A percentile compares a stretch with the other conserved stretches of the same genome.
Conservation (phyloP, 306 rosid species). For the Glycyrrhiza uralensis region DNA sequence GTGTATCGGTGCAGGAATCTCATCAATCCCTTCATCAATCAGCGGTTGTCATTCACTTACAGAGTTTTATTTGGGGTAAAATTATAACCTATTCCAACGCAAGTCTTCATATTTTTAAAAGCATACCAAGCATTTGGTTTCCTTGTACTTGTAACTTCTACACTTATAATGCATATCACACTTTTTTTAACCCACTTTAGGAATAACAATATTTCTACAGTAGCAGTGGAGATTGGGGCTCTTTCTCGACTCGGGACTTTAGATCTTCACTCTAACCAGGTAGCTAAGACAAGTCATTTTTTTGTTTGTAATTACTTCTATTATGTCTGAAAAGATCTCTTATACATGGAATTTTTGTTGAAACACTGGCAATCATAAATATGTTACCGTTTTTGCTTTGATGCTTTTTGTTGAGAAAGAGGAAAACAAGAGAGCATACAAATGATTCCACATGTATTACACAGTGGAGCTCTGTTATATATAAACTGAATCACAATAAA, state of each 20-base stretch:
- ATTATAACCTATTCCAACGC: conserved; percentile 38
- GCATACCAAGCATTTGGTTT: conserved; percentile 20
- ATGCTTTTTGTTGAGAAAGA: too few species aligned
- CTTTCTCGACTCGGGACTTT: conserved; percentile 84
- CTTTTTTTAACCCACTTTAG: conserved; percentile 39
- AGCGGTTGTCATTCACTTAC: conserved; percentile 65
- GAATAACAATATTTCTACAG: conserved; percentile 60
- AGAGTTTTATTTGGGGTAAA: conserved; percentile 82
- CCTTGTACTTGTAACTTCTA: conserved; percentile 21
- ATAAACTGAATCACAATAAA: too few species aligned
- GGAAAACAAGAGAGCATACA: too few species aligned
- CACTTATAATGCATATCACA: conserved; percentile 21
- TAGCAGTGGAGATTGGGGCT: conserved; percentile 71
- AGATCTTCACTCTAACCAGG: conserved; percentile 94
- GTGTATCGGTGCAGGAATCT: conserved; percentile 58
- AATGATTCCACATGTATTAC: too few species aligned
- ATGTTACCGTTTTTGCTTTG: background rate
- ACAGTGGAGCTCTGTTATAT: too few species aligned
- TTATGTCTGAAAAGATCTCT: background rate
- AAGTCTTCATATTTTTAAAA: conserved; percentile 25
- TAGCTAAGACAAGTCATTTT: conserved; percentile 25
- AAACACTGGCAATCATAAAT: conserved; percentile 1
- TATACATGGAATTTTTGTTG: background rate
- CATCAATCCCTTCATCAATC: conserved; percentile 76
- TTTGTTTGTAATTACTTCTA: background rate